Conservation (phyloP, 2,329 filamentous ascomycete genomes). For the Nemania bipapillata region DNA sequence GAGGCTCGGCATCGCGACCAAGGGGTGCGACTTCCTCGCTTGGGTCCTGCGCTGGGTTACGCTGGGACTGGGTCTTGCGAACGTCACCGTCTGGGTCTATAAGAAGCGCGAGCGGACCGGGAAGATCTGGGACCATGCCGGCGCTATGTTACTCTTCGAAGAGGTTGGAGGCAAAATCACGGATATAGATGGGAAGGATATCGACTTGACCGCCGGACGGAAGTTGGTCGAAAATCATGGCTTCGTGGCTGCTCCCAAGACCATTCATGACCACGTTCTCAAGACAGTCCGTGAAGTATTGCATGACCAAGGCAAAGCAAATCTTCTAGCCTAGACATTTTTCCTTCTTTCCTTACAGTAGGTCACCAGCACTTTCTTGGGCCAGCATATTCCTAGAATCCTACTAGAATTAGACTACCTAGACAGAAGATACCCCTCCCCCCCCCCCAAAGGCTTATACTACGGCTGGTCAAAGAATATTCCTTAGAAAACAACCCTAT, state of each 20-base stretch:
- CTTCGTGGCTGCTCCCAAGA: constrained; percentile 64
- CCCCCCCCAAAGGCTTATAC: no score
- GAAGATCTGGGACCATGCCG: constrained; percentile 70
- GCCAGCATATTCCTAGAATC: neutral
- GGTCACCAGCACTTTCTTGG: neutral
- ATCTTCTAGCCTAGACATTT: constrained; percentile 46
- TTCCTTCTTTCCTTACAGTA: no score
- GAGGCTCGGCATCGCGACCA: constrained; percentile 57
- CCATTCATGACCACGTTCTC: constrained; percentile 59
- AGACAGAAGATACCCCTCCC: neutral
- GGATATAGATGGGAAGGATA: constrained; percentile 62
- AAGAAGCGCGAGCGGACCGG: constrained; percentile 59
- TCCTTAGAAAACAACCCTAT: no score
- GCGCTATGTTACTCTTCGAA: constrained; percentile 68
- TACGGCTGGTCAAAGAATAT: no score
- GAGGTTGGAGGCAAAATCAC: constrained; percentile 67
- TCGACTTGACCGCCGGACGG: constrained; percentile 63
- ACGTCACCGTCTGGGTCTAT: constrained; percentile 68
- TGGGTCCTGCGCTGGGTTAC: constrained; percentile 68
- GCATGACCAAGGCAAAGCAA: constrained; percentile 49
- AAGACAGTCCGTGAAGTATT: constrained; percentile 52
- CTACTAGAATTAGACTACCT: neutral
- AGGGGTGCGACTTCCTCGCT: constrained; percentile 64
- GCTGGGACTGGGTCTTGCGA: constrained; percentile 64
- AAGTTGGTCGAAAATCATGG: constrained; percentile 64